phyloP scores from a whole-genome alignment of 495 filamentous ascomycete genomes.

The Peziza echinospora region DNA sequence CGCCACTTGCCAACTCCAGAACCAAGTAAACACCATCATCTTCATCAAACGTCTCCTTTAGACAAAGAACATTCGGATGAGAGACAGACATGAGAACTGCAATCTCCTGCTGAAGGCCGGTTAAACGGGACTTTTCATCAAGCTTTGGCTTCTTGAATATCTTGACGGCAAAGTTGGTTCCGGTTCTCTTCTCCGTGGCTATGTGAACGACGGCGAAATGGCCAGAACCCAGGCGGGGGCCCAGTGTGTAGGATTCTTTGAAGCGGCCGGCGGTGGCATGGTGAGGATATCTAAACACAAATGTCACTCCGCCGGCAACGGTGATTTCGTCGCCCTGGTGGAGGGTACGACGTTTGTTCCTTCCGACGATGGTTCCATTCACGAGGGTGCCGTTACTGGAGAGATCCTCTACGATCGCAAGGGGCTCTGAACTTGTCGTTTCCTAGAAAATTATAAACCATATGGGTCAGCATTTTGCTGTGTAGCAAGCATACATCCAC shows the following conservation, averaged over 20 bases:
- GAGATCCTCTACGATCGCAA: conserved; percentile 76
- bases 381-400: conserved; percentile 95
- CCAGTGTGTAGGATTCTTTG: conserved; percentile 60
- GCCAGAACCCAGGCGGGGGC: conserved; percentile 79
- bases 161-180: conserved; percentile 77
- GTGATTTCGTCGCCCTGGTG: conserved; percentile 76
- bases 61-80: conserved; percentile 82
- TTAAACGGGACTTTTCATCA: conserved; percentile 60
- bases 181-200: conserved; percentile 66
- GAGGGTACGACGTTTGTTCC: conserved; percentile 76
- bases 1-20: conserved; percentile 73
- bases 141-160: conserved; percentile 65
- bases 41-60: conserved; percentile 92
- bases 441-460: conserved; percentile 28
- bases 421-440: conserved; percentile 51
- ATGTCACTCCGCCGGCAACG: conserved; percentile 59
- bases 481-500: too few relatives aligned
- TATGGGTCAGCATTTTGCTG: too few relatives aligned
- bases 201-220: conserved; percentile 92
- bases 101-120: conserved; percentile 83
- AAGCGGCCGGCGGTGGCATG: conserved; percentile 56
- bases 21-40: conserved; percentile 77
- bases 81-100: conserved; percentile 88
- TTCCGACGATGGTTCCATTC: conserved; percentile 73
- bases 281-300: conserved; percentile 74